Conservation (phyloP, 2,329 filamentous ascomycete genomes). For the Cordyceps javanica region DNA sequence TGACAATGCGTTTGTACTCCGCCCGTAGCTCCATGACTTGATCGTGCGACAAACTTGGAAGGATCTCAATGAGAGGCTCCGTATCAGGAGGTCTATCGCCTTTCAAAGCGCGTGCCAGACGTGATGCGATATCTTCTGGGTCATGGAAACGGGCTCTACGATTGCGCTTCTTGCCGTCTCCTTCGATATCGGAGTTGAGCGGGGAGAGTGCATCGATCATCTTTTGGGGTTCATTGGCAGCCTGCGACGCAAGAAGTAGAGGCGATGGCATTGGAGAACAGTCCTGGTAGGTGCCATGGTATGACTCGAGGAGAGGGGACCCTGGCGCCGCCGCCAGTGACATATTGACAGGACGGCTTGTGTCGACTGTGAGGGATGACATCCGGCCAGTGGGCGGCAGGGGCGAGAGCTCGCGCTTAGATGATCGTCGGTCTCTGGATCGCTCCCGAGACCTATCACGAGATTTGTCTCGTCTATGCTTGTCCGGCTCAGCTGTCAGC, state of each 20-base stretch:
- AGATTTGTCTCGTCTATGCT: constrained; percentile 11
- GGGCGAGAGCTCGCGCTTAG: constrained; percentile 38
- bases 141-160: constrained; percentile 77
- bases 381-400: constrained; percentile 43
- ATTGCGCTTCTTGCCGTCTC: constrained; percentile 39
- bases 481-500: constrained; percentile 18
- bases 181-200: constrained; percentile 39
- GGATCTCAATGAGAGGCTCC: constrained; percentile 70
- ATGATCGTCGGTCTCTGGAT: constrained; percentile 27
- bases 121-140: constrained; percentile 68
- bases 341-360: constrained; percentile 32
- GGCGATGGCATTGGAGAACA: constrained; percentile 93
- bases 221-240: constrained; percentile 43
- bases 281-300: constrained; percentile 88
- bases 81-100: constrained; percentile 60
- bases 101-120: constrained; percentile 69
- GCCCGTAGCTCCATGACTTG: constrained; percentile 80
- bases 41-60: constrained; percentile 78
- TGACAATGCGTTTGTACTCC: constrained; percentile 88
- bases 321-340: constrained; percentile 57
- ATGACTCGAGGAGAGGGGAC: constrained; percentile 85
- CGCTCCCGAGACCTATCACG: constrained; percentile 18
- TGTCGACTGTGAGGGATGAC: constrained; percentile 47
- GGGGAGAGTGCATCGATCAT: constrained; percentile 48
- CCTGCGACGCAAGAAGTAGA: constrained; percentile 47